Base-by-base conservation (phyloP, 306 rosid genomes). In the Inga leiocalycina region DNA sequence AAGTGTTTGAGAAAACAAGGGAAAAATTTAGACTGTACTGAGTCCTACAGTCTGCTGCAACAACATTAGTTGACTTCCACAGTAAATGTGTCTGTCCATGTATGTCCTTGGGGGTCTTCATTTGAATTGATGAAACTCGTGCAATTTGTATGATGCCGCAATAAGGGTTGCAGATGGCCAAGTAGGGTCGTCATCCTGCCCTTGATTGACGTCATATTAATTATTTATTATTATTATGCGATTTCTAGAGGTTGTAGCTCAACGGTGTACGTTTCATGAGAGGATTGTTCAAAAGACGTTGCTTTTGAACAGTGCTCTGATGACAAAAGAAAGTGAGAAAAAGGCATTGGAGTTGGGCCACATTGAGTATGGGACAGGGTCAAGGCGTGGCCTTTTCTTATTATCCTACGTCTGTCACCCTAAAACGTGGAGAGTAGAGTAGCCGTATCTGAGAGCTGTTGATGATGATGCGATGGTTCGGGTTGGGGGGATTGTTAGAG, bases 1-100 rank as follows among this genome's bases (percentile, higher is more conserved):
- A 96, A 87, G 98, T 96, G 41, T 96, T 96, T 77, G 89, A 93
- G 90, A 96, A 91, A 85, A 96, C 99, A 10, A 96, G 83, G 87
- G 93, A 80, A 77, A 96, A 96, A 71, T 96, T 96, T 65, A 84
- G 84, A 71, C 82, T 96, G 93, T 93, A 93, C 73, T 93, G 77
- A 90, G 71, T 76, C 3, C 48, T 19, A 61, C 54, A 43, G 45
- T 69, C 49, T 75, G 69, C 24, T 61, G 78, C 45, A 44, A 27
- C 64, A 48, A 10, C 15, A 59, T 41, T 51, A 43, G 48, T 46
- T 79, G 2, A 4, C 67, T 24, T n/a, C 3, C 4, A 12, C 65
- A 32, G 27, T 62, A 44, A 54, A 20, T 69, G 67, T 62, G 15
- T n/a, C 45, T 35, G 24, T 66, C 57, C 20, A 59, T 12, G 4